These are phyloP conservation scores for Buxus sempervirens DNA, from an alignment of 164 flowering plant species.

Conservation along the genomic window DNA sequence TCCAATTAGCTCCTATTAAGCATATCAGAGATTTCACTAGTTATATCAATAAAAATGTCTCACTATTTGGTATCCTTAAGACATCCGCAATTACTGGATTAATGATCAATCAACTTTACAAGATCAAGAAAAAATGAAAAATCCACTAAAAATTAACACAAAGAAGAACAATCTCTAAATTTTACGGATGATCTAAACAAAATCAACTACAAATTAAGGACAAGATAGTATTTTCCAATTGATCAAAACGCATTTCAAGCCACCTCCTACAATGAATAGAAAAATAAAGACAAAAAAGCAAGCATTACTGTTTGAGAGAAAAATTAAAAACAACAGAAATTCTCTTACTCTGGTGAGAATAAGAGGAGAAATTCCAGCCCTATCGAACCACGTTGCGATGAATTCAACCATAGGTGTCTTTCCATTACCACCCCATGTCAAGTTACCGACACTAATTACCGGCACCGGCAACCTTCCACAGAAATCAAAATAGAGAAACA, in stretches of 20 bases:
- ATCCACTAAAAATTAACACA: too few species aligned
- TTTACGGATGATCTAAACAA: too few species aligned
- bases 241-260: too few species aligned
- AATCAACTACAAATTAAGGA: too few species aligned
- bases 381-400: conserved; percentile 43
- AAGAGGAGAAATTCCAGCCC: conserved; percentile 64
- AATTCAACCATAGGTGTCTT: conserved; percentile 97
- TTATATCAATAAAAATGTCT: not conserved
- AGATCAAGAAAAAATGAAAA: too few species aligned
- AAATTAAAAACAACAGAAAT: not conserved
- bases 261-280: too few species aligned
- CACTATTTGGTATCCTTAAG: not conserved
- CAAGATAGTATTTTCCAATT: too few species aligned
- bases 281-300: too few species aligned
- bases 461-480: conserved; percentile 71
- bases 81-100: too few species aligned
- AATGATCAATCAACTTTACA: not conserved
- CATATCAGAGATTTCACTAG: not conserved
- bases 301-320: not conserved
- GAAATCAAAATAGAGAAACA: not conserved
- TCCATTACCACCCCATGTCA: conserved; percentile 98
- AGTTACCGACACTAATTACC: conserved; percentile 88
- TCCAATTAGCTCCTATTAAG: too few species aligned
- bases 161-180: too few species aligned
- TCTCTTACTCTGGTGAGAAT: conserved; percentile 68